Evolutionary conservation across 2,329 filamentous ascomycete genomes (phyloP), one percentile per base, ranked within the genome.

Genomic region (Colletotrichum shisoi): DNA sequence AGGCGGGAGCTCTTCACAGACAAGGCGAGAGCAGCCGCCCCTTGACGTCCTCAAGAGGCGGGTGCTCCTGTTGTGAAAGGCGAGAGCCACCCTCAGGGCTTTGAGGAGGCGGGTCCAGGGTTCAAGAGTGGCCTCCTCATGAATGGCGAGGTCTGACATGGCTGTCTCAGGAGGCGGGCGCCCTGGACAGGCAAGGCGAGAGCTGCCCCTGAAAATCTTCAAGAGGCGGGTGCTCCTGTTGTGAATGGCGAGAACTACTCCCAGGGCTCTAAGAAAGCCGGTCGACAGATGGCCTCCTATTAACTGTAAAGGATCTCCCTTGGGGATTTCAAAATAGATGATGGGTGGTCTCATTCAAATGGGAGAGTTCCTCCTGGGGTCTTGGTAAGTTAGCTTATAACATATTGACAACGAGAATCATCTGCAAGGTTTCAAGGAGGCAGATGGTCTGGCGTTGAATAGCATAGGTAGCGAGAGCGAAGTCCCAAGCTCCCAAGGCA

Each of bases 1-100:
- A 58, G 56, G n/a, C 31, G 44, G 56, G 56, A 21, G 19, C n/a
- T 46, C 8, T 48, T 42, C 19, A 58, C 42, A 39, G 27, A n/a
- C 27, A 34, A 3, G 27, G 56, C 56, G 56, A 39, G 56, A 39
- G 44, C 56, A 21, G 15, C 44, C 31, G 31, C 31, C 31, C 27
- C 42, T 34, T 11, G 17, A 37, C 39, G 27, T 4, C 11, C 31
- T 46, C 2, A 57, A 31, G 31, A 46, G 42, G 27, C 27, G 54
- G 12, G 54, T n/a, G n/a, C 42, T 7, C 27, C 24, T 24, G 39
- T 21, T 31, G n/a, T 34, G 40, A 31, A 31, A 46, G 31, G 31
- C 4, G 42, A 45, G 42, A 57, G 49, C 49, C 34, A 12, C 17
- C 48, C 17, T n/a, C 13, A 6, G 13, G 17, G 17, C 11, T 4